Base-by-base conservation (phyloP, 805 yeast species). In the Lipomyces sp. region DNA sequence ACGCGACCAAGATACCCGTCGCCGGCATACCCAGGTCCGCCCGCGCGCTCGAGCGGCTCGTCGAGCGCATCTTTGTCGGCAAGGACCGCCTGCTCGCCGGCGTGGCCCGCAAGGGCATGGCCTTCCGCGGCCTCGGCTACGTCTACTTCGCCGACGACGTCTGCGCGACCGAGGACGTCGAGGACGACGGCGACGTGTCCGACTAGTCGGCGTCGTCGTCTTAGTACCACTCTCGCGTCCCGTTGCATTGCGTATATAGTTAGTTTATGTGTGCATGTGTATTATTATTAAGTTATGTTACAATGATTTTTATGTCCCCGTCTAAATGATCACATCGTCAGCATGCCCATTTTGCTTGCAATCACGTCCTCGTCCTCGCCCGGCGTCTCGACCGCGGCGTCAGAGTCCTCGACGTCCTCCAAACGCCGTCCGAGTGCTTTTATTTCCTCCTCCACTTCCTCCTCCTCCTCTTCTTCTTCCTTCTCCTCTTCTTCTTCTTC, bases 401-500 rank as follows among this genome's bases (percentile, higher is more conserved):
- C 68, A 23, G 66, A 65, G 46, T 70, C 76, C 53, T 71, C 70
- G 29, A 68, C 74, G 24, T 62, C 66, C 23, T 62, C 64, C 22
- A 77, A 62, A 54, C 74, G 78, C 43, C 74, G 70, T 41, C 73
- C 76, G 19, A 74, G 64, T 21, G 66, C 63, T 49, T 82, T 84
- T 55, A 74, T 74, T 64, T 80, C 83, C 53, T 32, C 49, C 54
- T 68, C 73, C 24, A 68, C 70, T 6, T 67, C 70, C 24, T 68
- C 72, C 13, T 50, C 59, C n/a, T 43, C 48, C 39, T 53, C 53
- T n/a, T 33, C 59, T 3, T 64, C 69, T 19, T 68, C 73, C 43
- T 80, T 87, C 41, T 78, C 83, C 40, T 79, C 86, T 43, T 76
- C 77, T 6, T 74, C 80, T 14, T 72, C 79, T 2, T 73, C 82